phyloP scores from a whole-genome alignment of 441 rosid species.

The Brassica hybrid region DNA sequence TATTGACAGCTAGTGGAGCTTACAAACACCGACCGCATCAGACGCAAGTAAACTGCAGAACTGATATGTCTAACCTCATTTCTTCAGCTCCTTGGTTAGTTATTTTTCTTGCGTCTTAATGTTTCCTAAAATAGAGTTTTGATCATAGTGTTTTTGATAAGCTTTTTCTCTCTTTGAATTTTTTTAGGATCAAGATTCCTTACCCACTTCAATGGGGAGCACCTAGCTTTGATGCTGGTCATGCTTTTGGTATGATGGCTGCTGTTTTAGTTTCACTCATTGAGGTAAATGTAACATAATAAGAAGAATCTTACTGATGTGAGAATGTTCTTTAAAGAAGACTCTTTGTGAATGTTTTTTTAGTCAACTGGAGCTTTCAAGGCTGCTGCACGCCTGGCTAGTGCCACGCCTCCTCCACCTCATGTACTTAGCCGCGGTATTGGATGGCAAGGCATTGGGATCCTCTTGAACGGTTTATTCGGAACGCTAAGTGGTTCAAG shows the following conservation, averaged over 20 bases:
- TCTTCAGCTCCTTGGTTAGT: slow-evolving; percentile 96
- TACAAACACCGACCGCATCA: slow-evolving; percentile 84
- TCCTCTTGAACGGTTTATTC: slow-evolving; percentile 83
- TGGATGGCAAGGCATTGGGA: slow-evolving; percentile 99
- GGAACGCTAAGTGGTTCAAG: slow-evolving; percentile 89
- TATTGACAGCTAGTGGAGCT: slow-evolving; percentile 98
- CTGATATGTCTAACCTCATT: slow-evolving; percentile 96
- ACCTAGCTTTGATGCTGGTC: slow-evolving; percentile 97
- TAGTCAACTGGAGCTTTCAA: slow-evolving; percentile 98
- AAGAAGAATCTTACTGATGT: slow-evolving; percentile 37
- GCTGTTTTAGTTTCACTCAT: slow-evolving; percentile 90
- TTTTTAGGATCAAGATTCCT: slow-evolving; percentile 91
- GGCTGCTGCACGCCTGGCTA: slow-evolving; percentile 94
- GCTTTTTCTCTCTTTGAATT: background rate
- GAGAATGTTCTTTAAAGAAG: slow-evolving; percentile 12
- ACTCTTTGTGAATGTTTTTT: slow-evolving; percentile 35
- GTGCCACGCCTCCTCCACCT: slow-evolving; percentile 99
- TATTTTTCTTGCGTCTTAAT: slow-evolving; percentile 27
- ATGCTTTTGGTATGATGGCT: slow-evolving; percentile 99
- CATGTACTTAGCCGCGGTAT: slow-evolving; percentile 99
- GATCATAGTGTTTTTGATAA: background rate
- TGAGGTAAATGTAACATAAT: slow-evolving; percentile 66
- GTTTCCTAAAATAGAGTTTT: background rate
- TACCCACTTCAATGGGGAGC: slow-evolving; percentile 99
- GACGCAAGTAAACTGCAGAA: slow-evolving; percentile 90